These are phyloP conservation scores for Endotrypanum monterogeii DNA, from an alignment of 208 protist species.

Conservation along the genomic window DNA sequence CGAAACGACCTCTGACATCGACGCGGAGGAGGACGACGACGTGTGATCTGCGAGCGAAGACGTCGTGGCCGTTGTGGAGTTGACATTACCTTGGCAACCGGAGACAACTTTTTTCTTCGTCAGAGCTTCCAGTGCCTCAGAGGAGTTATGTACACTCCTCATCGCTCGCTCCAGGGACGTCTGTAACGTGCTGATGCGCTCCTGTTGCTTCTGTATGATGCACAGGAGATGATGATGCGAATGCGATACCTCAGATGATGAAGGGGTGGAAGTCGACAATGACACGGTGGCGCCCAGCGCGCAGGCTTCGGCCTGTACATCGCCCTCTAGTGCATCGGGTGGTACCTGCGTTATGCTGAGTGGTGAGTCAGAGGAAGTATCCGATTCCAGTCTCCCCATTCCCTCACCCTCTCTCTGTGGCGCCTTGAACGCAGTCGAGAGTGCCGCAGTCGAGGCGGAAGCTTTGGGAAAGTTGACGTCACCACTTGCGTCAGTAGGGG, in stretches of 20 bases:
- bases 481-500: neutral
- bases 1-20: neutral
- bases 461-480: neutral
- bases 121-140: neutral
- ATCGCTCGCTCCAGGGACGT: conserved; percentile 8
- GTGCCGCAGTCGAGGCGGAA: neutral
- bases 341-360: neutral
- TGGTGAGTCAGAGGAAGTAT: neutral
- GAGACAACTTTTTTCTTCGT: neutral
- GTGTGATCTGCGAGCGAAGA: neutral
- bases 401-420: neutral
- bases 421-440: neutral
- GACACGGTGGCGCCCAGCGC: neutral
- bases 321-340: neutral
- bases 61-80: neutral
- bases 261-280: neutral
- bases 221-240: conserved; percentile 10
- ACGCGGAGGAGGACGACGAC: neutral
- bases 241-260: neutral
- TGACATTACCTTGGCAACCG: neutral
- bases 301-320: neutral
- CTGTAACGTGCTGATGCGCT: conserved; percentile 28
- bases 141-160: neutral
- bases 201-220: conserved; percentile 27
- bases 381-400: neutral